Conservation (phyloP, 176 grass and related monocot species). For the Juncus effusus region DNA sequence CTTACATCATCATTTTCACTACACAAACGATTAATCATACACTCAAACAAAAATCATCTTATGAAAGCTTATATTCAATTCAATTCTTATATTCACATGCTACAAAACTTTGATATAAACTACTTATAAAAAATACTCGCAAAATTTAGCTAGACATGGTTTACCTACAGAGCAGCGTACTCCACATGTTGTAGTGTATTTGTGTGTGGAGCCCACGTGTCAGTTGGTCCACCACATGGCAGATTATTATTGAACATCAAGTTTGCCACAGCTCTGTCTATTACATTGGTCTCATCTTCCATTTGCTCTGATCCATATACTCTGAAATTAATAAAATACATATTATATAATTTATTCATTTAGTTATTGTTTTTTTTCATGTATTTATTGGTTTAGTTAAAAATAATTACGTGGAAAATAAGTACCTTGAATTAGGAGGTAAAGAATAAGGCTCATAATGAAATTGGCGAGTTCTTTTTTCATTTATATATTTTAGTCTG, state of each 20-base stretch:
- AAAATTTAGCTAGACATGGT: no score
- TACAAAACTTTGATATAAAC: no score
- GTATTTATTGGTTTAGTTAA: neutral
- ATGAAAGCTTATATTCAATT: no score
- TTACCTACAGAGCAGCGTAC: neutral
- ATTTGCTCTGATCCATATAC: neutral
- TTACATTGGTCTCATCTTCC: slow-evolving; percentile 45
- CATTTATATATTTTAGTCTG: slow-evolving; percentile 14
- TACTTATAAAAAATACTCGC: no score
- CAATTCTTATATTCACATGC: no score
- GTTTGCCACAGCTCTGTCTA: slow-evolving; percentile 57
- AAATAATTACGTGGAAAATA: neutral
- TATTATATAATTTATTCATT: no score
- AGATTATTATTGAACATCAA: slow-evolving; percentile 32
- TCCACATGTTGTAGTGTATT: neutral
- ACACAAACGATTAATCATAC: no score
- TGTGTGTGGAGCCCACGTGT: slow-evolving; percentile 5
- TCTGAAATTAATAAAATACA: slow-evolving; percentile 31
- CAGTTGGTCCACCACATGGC: slow-evolving; percentile 3
- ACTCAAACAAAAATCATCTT: no score
- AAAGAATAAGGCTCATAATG: slow-evolving; percentile 16
- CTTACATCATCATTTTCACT: no score
- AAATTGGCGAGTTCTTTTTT: neutral
- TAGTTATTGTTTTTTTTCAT: neutral
- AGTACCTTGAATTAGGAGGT: slow-evolving; percentile 34